Percentiles rank a stretch among this genome's conserved stretches.
Conservation (phyloP, 1,139 yeast genomes). For the Suhomyces choctaworum region DNA sequence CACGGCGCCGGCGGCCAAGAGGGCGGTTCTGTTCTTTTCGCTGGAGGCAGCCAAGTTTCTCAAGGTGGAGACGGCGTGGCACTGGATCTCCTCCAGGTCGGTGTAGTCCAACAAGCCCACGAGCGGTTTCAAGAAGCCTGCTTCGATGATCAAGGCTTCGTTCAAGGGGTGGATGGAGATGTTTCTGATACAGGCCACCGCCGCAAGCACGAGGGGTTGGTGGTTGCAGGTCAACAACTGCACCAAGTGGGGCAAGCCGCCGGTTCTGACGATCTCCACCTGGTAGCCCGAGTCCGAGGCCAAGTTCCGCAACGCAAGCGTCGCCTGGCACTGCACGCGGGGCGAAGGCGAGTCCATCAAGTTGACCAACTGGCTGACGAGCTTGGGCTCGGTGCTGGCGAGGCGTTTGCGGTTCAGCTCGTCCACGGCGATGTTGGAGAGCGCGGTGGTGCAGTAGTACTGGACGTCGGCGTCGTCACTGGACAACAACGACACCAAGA, state of each 20-base stretch:
- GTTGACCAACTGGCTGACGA: slow-evolving; percentile 82
- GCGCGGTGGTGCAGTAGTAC: slow-evolving; percentile 96
- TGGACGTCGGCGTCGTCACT: slow-evolving; percentile 95
- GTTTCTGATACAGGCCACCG: slow-evolving; percentile 97
- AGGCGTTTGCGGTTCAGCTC: slow-evolving; percentile 84
- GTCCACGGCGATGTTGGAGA: slow-evolving; percentile 96
- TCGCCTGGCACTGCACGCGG: slow-evolving; percentile 97
- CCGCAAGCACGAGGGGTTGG: slow-evolving; percentile 89
- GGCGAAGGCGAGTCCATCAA: slow-evolving; percentile 93
- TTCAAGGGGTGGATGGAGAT: slow-evolving; percentile 95
- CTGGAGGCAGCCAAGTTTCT: slow-evolving; percentile 95
- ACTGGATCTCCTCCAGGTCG: slow-evolving; percentile 93
- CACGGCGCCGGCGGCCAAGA: slow-evolving; percentile 94
- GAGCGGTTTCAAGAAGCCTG: slow-evolving; percentile 89
- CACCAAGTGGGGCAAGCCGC: slow-evolving; percentile 90
- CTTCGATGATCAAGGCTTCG: slow-evolving; percentile 92
- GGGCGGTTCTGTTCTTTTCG: slow-evolving; percentile 88
- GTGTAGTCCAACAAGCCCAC: slow-evolving; percentile 81
- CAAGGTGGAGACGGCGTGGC: slow-evolving; percentile 94
- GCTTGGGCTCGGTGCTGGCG: slow-evolving; percentile 90
- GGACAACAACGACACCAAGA: slow-evolving; percentile 81
- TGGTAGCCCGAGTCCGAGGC: slow-evolving; percentile 95
- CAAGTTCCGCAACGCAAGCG: slow-evolving; percentile 88
- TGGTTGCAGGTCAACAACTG: slow-evolving; percentile 85
- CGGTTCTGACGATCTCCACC: slow-evolving; percentile 91